Base-by-base conservation (phyloP, 2,329 filamentous ascomycete genomes). In the Alternaria gansuensis region DNA sequence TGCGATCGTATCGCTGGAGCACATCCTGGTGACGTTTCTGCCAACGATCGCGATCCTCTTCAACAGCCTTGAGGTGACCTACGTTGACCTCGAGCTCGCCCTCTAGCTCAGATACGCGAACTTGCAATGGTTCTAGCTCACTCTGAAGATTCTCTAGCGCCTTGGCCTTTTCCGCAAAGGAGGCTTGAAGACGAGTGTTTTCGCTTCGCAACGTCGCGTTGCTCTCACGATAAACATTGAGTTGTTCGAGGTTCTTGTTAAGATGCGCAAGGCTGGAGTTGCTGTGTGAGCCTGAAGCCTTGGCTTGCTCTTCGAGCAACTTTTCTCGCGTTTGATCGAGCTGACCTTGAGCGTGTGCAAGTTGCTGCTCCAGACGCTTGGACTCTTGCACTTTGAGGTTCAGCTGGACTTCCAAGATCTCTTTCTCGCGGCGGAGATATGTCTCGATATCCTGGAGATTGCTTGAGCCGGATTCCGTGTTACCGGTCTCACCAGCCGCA, bases 21-120 rank as follows among this genome's bases (percentile, higher is more conserved):
- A 99, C 97, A 68, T 96, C 92, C 74, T 98, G 93, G 1, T 93
- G 96, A 24, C 95, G 90, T 82, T 97, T 94, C 78, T 97, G 93
- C 91, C 94, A 97, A 57, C 92, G 87, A 74, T 98, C 94, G 14
- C 95, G 89, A 74, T 98, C 94, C 70, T 95, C 90, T 66, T 96
- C 90, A 9, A 98, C 84, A 63, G 97, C 85, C 71, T 91, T 92
- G 73, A 97, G 87, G 74, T 98, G 94, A 11, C 92, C 92, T 66
- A 96, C 90, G 70, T 93, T 90, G 65, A 90, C 91, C 60, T 90
- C 87, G 63, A 92, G 84, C 62, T 94, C 87, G 59, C 90, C 92
- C 74, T 96, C 91, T 13, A 98, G 83, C 71, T 96, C 93, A 10
- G 88, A 85, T 40, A 97, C 88, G 62, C 88, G 90, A 52, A 87